A percentile compares a stretch with the other conserved stretches of the same genome.
Evolutionary conservation across 148 eudicot genomes (phyloP).

Genomic region (Amaranthus palmeri): DNA sequence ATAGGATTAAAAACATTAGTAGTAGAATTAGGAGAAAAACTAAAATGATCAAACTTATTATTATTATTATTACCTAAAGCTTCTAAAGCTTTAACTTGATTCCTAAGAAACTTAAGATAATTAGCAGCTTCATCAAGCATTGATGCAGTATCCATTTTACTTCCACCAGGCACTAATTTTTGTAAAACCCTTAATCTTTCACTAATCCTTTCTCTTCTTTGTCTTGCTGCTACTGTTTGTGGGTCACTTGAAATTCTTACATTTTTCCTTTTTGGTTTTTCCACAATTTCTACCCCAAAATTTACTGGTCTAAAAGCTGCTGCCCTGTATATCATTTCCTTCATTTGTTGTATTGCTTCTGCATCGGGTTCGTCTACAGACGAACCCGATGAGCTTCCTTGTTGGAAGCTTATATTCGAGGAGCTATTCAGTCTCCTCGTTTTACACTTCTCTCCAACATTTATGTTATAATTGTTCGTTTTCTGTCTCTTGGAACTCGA

Average conservation of each 20-base stretch:
- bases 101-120: slow-evolving; percentile 84
- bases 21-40: slow-evolving; percentile 2
- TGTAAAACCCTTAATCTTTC: slow-evolving; percentile 79
- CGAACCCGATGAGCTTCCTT: slow-evolving; percentile 32
- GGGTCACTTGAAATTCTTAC: slow-evolving; percentile 73
- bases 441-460: not conserved
- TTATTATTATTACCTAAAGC: slow-evolving; percentile 28
- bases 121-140: slow-evolving; percentile 98
- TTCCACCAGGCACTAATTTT: slow-evolving; percentile 80
- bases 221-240: slow-evolving; percentile 85
- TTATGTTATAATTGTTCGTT: not conserved
- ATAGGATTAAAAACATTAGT: slow-evolving; percentile 13
- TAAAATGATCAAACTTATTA: slow-evolving; percentile 9
- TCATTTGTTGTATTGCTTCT: slow-evolving; percentile 90
- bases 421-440: slow-evolving; percentile 18
- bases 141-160: slow-evolving; percentile 89
- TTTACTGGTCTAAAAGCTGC: slow-evolving; percentile 81
- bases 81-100: slow-evolving; percentile 75
- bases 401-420: slow-evolving; percentile 67
- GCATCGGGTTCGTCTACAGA: slow-evolving; percentile 61
- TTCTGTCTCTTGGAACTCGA: not conserved
- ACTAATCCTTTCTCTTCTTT: slow-evolving; percentile 73
- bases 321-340: slow-evolving; percentile 83
- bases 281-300: slow-evolving; percentile 44
- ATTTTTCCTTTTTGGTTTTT: slow-evolving; percentile 71